phyloP scores from a whole-genome alignment of 2,329 filamentous ascomycete genomes.

The Pleurostoma richardsiae region DNA sequence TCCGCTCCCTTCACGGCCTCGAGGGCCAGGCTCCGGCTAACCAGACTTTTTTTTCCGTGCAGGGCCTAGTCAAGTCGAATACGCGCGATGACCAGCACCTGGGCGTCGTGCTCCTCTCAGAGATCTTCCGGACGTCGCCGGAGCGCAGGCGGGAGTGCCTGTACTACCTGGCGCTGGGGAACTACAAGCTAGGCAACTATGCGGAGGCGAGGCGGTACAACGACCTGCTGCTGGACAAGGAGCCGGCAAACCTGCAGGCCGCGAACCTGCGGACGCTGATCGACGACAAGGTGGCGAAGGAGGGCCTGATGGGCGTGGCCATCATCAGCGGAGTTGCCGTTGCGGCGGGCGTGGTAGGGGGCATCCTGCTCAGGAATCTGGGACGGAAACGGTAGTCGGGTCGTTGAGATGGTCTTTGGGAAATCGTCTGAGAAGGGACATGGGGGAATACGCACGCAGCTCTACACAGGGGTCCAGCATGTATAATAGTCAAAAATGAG shows the following conservation, averaged over 20 bases:
- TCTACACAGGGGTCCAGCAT: too few species aligned
- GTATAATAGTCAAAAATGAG: too few species aligned
- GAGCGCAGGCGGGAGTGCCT: conserved; percentile 96
- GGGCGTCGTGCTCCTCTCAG: conserved; percentile 86
- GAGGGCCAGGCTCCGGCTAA: too few species aligned
- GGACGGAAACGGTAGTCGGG: conserved; percentile 22
- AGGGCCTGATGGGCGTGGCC: conserved; percentile 89
- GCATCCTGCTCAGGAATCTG: conserved; percentile 74
- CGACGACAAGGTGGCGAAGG: conserved; percentile 92
- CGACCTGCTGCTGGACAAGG: conserved; percentile 83
- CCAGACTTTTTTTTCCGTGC: background rate
- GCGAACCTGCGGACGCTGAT: conserved; percentile 81
- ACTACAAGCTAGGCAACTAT: conserved; percentile 98
- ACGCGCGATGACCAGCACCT: conserved; percentile 83
- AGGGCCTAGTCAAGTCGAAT: conserved; percentile 95
- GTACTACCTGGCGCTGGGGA: conserved; percentile 94
- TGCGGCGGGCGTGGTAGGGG: conserved; percentile 87
- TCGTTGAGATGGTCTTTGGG: too few species aligned
- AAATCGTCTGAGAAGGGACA: too few species aligned
- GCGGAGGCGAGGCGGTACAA: conserved; percentile 93
- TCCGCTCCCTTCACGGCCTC: background rate
- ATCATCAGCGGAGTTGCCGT: conserved; percentile 92
- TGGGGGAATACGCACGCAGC: too few species aligned
- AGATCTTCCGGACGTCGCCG: conserved; percentile 91
- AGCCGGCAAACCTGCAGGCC: conserved; percentile 88